A percentile compares a stretch with the other conserved stretches of the same genome.
phyloP scores from a whole-genome alignment of 1,284 basidiomycete species.

The Cutaneotrichosporon cavernicola region DNA sequence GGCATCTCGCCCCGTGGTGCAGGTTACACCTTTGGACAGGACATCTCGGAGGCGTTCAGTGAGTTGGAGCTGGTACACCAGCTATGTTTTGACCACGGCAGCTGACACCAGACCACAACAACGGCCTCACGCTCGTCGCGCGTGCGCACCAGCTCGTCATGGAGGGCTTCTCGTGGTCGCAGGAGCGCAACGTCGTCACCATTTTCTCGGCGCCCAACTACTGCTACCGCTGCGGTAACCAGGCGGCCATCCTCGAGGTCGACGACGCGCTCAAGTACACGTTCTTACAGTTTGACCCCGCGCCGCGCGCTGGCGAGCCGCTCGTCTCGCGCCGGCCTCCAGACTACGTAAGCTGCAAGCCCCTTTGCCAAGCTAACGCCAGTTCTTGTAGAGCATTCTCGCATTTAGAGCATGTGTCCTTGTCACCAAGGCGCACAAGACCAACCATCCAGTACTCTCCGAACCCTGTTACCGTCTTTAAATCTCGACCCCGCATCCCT shows the following conservation, averaged over 20 bases:
- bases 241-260: slow-evolving; percentile 99
- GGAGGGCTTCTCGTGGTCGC: slow-evolving; percentile 93
- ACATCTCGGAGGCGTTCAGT: slow-evolving; percentile 71
- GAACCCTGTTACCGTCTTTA: background rate
- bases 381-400: slow-evolving; percentile 14
- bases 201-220: slow-evolving; percentile 99
- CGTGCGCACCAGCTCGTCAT: slow-evolving; percentile 96
- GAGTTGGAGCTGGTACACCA: slow-evolving; percentile 21
- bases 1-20: slow-evolving; percentile 98
- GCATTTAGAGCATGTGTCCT: slow-evolving; percentile 8
- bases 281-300: slow-evolving; percentile 97
- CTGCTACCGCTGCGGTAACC: slow-evolving; percentile 99
- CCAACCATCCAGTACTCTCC: background rate
- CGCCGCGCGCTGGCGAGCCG: slow-evolving; percentile 95
- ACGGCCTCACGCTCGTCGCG: slow-evolving; percentile 93
- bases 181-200: slow-evolving; percentile 99
- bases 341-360: slow-evolving; percentile 69
- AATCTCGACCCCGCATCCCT: background rate
- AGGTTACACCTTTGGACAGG: slow-evolving; percentile 98
- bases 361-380: background rate
- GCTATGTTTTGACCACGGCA: too few relatives aligned
- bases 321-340: slow-evolving; percentile 97
- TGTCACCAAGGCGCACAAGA: background rate
- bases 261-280: slow-evolving; percentile 69
- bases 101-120: slow-evolving; percentile 74